A percentile compares a stretch with the other conserved stretches of the same genome.
Evolutionary conservation across 1,284 basidiomycete species (phyloP).

Genomic region (Microbotryum lychnidis-dioicae): DNA sequence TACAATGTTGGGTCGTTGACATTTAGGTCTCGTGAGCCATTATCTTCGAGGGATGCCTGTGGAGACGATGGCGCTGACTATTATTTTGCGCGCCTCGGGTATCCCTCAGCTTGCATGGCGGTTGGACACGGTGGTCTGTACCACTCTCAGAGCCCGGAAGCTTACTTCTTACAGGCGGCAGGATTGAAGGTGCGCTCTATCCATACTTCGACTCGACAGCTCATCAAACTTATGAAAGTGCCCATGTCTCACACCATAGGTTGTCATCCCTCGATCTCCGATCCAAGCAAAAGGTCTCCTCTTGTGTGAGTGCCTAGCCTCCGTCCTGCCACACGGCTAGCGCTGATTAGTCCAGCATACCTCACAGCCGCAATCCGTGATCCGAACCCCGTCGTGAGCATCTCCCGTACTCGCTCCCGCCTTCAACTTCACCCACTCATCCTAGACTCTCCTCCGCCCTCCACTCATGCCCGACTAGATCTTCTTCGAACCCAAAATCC

Average conservation of each 20-base stretch:
- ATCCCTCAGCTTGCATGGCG: slow-evolving; percentile 57
- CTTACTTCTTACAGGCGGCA: slow-evolving; percentile 82
- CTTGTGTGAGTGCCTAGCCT: slow-evolving; percentile 39
- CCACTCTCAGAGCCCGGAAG: slow-evolving; percentile 90
- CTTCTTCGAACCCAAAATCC: slow-evolving; percentile 88
- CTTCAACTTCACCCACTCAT: not conserved
- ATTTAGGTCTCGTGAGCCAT: slow-evolving; percentile 56
- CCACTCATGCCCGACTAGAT: not conserved
- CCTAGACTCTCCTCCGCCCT: not conserved
- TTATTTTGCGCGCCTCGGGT: not conserved
- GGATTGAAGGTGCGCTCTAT: slow-evolving; percentile 63
- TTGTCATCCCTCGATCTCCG: slow-evolving; percentile 84
- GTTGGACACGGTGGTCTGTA: slow-evolving; percentile 90
- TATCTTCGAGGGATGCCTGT: slow-evolving; percentile 29
- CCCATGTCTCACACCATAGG: slow-evolving; percentile 43
- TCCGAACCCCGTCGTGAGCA: slow-evolving; percentile 70
- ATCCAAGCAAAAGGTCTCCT: slow-evolving; percentile 90
- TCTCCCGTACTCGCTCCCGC: not conserved
- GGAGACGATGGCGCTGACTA: not conserved
- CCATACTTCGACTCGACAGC: not conserved
- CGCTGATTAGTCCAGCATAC: not conserved
- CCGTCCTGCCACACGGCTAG: not conserved
- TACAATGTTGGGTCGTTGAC: slow-evolving; percentile 79
- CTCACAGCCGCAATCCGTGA: slow-evolving; percentile 64
- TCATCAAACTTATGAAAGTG: not conserved